Evolutionary conservation across 257 asterid species (phyloP).

Genomic region (Verbascum thapsus): DNA sequence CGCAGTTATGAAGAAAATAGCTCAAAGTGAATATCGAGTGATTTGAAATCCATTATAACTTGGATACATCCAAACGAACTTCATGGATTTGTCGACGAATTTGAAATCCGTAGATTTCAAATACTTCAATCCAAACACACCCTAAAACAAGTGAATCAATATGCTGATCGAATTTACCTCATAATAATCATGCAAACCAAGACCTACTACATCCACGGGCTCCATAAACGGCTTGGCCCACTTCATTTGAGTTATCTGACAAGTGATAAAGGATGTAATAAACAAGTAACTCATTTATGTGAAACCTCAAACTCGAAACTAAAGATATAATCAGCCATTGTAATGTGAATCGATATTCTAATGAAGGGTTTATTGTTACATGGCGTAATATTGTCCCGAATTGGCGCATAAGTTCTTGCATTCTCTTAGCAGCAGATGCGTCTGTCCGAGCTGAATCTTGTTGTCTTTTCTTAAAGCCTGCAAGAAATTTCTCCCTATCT

Average conservation of each 20-base stretch:
- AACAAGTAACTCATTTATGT: neutral
- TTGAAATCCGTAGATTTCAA: too few species aligned
- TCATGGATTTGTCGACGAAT: too few species aligned
- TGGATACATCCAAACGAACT: too few species aligned
- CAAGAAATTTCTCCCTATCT: slow-evolving; percentile 60
- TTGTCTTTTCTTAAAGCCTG: slow-evolving; percentile 56
- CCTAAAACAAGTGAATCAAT: too few species aligned
- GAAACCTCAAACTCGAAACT: slow-evolving; percentile 10
- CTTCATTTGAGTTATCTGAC: slow-evolving; percentile 75
- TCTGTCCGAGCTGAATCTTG: slow-evolving; percentile 69
- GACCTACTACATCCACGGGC: slow-evolving; percentile 94
- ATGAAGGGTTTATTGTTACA: slow-evolving; percentile 38
- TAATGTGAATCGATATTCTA: too few species aligned
- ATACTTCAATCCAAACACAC: too few species aligned
- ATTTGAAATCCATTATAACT: too few species aligned
- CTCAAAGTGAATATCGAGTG: too few species aligned
- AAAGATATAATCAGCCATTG: neutral
- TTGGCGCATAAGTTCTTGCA: slow-evolving; percentile 83
- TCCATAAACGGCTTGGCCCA: slow-evolving; percentile 94
- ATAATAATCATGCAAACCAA: slow-evolving; percentile 78
- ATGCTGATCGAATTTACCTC: slow-evolving; percentile 57
- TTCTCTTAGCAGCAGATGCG: slow-evolving; percentile 79
- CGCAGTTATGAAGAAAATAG: too few species aligned
- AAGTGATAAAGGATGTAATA: slow-evolving; percentile 23
- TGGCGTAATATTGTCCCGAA: slow-evolving; percentile 60